Percentiles rank a stretch among this genome's conserved stretches.
Conservation (phyloP, 768 basidiomycete species). For the Lentinula aciculospora region DNA sequence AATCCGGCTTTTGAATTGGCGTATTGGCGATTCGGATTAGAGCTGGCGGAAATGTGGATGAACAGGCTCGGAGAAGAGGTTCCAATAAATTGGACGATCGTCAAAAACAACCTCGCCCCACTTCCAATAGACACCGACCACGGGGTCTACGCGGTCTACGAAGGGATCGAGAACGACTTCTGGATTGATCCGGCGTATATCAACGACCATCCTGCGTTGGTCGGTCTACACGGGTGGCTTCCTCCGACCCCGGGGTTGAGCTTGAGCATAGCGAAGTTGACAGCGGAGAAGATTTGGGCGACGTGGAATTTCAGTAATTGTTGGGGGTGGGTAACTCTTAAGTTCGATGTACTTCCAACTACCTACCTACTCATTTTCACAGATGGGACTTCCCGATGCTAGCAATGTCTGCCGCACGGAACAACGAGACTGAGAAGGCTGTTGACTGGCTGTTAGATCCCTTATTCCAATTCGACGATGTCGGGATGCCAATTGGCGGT, state of each 20-base stretch:
- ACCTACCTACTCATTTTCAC: background rate
- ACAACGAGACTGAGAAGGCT: slow-evolving; percentile 41
- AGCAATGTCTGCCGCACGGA: slow-evolving; percentile 56
- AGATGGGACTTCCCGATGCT: slow-evolving; percentile 64
- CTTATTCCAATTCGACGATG: slow-evolving; percentile 52
- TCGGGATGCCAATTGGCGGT: slow-evolving; percentile 55
- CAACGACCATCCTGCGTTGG: slow-evolving; percentile 54
- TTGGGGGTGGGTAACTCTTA: slow-evolving; percentile 49
- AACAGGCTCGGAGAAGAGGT: slow-evolving; percentile 31
- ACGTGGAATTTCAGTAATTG: slow-evolving; percentile 50
- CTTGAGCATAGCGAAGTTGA: slow-evolving; percentile 37
- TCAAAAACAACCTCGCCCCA: slow-evolving; percentile 40
- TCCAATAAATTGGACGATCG: slow-evolving; percentile 36
- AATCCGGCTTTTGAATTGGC: slow-evolving; percentile 57
- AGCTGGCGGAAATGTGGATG: slow-evolving; percentile 46
- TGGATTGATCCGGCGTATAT: slow-evolving; percentile 47
- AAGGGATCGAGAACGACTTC: slow-evolving; percentile 46
- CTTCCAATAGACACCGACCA: slow-evolving; percentile 39
- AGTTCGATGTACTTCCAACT: too few species aligned
- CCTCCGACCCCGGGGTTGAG: slow-evolving; percentile 44
- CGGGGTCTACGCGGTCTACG: slow-evolving; percentile 48
- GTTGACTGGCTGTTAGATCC: slow-evolving; percentile 52
- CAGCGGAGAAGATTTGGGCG: slow-evolving; percentile 48
- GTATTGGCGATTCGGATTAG: slow-evolving; percentile 50
- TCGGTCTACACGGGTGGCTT: slow-evolving; percentile 54